Evolutionary conservation across 2,329 filamentous ascomycete genomes (phyloP), one percentile per base, ranked within the genome.

Genomic region (Didymella keratinophila): DNA sequence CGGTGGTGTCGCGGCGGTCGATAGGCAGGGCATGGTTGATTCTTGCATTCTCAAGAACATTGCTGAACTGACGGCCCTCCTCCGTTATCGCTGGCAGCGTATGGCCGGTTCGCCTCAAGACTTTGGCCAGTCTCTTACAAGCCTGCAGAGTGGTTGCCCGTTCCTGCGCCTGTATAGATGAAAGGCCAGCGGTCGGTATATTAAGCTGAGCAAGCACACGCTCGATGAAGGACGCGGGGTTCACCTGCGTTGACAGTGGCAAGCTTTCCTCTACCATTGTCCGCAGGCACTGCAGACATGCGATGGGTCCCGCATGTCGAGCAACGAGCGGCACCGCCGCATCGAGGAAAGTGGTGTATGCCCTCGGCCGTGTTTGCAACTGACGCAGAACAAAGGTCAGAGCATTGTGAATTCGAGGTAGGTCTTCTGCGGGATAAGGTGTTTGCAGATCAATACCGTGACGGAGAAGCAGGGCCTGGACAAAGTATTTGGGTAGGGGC

Each of bases 21-120:
- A 71, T 47, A 4, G 74, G 74, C 3, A 76, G 63, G 4, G 68
- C 64, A n/a, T 58, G 52, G 12, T 55, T 60, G 16, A 58, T 58
- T 18, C 56, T 44, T 18, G 74, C 74, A 9, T 62, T 60, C 7
- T 61, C 41, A 16, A 76, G 50, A 6, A 76, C 70, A 49, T 67
- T 51, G n/a, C 61, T 27, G 56, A 75, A 71, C n/a, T 69, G 66
- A 27, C 65, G 67, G 3, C 66, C 14, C 16, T 54, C 52, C 21
- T 45, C 21, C 16, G 36, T 53, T n/a, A n/a, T 27, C 39, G 30
- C 50, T 49, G 49, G 47, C 16, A 50, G 25, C 6, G 48, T 37
- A 18, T 53, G 25, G 20, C 50, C 50, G 23, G 64, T 46, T 11
- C 44, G 58, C 27, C 5, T 23, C 12, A 65, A 52, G 3, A 62